These are phyloP conservation scores for Caloboletus firmus DNA, from an alignment of 1,284 basidiomycete genomes.

Conservation along the genomic window DNA sequence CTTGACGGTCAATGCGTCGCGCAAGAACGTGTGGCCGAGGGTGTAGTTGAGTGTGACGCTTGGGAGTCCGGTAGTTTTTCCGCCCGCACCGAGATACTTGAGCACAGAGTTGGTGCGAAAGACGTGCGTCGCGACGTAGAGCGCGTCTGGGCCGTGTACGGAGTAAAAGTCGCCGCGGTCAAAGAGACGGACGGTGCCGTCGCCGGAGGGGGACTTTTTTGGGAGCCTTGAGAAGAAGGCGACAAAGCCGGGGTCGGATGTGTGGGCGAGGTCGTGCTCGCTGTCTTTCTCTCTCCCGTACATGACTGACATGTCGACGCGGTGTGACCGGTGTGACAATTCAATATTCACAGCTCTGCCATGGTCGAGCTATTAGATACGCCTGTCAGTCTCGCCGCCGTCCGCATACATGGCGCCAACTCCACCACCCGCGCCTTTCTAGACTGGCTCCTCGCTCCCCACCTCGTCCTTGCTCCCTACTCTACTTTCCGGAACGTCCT, in stretches of 20 bases:
- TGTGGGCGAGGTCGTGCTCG: constrained; percentile 50
- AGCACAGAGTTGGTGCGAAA: constrained; percentile 86
- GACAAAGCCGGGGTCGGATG: constrained; percentile 75
- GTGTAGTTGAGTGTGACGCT: constrained; percentile 78
- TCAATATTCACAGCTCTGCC: not conserved
- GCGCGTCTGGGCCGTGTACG: constrained; percentile 86
- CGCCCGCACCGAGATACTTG: constrained; percentile 73
- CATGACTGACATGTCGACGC: constrained; percentile 44
- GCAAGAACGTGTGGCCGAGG: constrained; percentile 83
- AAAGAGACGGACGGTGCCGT: constrained; percentile 82
- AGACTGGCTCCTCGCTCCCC: constrained; percentile 70
- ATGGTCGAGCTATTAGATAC: constrained; percentile 32
- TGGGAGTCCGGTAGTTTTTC: constrained; percentile 60
- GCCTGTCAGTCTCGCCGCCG: constrained; percentile 35
- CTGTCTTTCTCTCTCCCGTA: constrained; percentile 67
- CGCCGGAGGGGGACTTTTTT: constrained; percentile 58
- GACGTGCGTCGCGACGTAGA: constrained; percentile 83
- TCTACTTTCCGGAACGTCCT: constrained; percentile 65
- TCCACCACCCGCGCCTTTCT: constrained; percentile 82
- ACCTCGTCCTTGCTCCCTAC: constrained; percentile 17
- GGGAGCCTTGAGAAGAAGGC: constrained; percentile 71
- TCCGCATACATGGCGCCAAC: constrained; percentile 78
- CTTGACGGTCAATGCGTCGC: constrained; percentile 87
- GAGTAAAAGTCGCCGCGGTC: constrained; percentile 86
- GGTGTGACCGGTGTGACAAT: constrained; percentile 25